Percentiles rank a stretch among this genome's conserved stretches.
Conservation (phyloP, 495 filamentous ascomycete genomes). For the Cryomyces antarcticus region DNA sequence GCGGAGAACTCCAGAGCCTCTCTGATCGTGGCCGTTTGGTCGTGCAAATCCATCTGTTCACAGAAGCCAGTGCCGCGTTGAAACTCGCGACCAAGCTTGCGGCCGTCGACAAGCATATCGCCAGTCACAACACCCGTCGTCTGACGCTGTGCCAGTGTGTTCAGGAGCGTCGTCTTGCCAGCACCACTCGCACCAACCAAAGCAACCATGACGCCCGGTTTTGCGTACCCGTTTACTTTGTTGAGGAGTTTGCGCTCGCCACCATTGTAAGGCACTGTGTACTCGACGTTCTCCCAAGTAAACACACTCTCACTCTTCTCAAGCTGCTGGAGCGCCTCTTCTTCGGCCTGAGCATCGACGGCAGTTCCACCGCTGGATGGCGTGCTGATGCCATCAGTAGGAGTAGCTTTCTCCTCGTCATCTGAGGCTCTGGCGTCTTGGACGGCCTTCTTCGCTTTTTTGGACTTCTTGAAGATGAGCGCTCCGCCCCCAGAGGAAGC, state of each 20-base stretch:
- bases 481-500: conserved; percentile 23
- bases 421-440: conserved; percentile 14
- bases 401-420: conserved; percentile 27
- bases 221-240: conserved; percentile 52
- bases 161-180: conserved; percentile 60
- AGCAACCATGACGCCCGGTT: conserved; percentile 62
- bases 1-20: conserved; percentile 51
- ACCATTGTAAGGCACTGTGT: conserved; percentile 50
- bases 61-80: conserved; percentile 70
- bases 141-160: conserved; percentile 59
- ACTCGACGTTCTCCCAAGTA: conserved; percentile 56
- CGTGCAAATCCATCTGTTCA: conserved; percentile 74
- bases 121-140: conserved; percentile 36
- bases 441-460: conserved; percentile 32
- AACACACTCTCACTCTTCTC: conserved; percentile 47
- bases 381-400: conserved; percentile 3
- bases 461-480: conserved; percentile 48
- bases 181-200: conserved; percentile 74
- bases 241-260: conserved; percentile 52
- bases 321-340: conserved; percentile 30
- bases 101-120: conserved; percentile 47
- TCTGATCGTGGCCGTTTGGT: conserved; percentile 40
- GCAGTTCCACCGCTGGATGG: conserved; percentile 6
- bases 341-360: conserved; percentile 15
- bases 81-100: conserved; percentile 44